Conservation (phyloP, 2,329 filamentous ascomycete species). For the Pestalotiopsis sp. region DNA sequence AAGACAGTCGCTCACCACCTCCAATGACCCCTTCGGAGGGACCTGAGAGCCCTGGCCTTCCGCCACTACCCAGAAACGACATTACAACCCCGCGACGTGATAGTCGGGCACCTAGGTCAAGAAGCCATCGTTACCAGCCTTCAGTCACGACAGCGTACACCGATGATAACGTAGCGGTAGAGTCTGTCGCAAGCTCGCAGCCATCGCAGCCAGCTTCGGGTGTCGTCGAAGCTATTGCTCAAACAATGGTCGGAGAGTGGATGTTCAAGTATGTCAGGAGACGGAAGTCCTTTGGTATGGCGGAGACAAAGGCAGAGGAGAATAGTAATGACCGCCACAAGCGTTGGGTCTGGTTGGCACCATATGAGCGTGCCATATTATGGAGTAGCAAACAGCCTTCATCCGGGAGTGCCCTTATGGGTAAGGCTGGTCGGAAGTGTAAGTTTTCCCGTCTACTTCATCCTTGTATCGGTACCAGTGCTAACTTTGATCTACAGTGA, state of each 20-base stretch:
- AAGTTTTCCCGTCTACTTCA: conserved; percentile 46
- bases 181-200: conserved; percentile 55
- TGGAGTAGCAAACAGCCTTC: conserved; percentile 98
- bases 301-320: conserved; percentile 69
- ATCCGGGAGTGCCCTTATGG: conserved; percentile 83
- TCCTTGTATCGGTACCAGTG: not conserved
- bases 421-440: conserved; percentile 94
- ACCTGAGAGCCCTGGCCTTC: conserved; percentile 71
- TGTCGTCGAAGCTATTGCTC: conserved; percentile 94
- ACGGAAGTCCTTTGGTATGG: conserved; percentile 86
- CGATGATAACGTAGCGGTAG: conserved; percentile 42
- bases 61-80: conserved; percentile 73
- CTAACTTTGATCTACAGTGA: conserved; percentile 57
- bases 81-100: conserved; percentile 62
- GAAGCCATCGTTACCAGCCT: conserved; percentile 55
- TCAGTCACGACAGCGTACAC: conserved; percentile 61
- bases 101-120: conserved; percentile 41
- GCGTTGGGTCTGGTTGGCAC: conserved; percentile 97
- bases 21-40: conserved; percentile 69
- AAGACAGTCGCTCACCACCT: conserved; percentile 63
- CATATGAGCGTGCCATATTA: conserved; percentile 93
- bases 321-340: conserved; percentile 83
- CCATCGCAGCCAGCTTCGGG: conserved; percentile 68
- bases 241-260: conserved; percentile 98
- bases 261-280: conserved; percentile 90